phyloP scores from a whole-genome alignment of 1,284 basidiomycete genomes.

The Ceratobasidium theobromae region DNA sequence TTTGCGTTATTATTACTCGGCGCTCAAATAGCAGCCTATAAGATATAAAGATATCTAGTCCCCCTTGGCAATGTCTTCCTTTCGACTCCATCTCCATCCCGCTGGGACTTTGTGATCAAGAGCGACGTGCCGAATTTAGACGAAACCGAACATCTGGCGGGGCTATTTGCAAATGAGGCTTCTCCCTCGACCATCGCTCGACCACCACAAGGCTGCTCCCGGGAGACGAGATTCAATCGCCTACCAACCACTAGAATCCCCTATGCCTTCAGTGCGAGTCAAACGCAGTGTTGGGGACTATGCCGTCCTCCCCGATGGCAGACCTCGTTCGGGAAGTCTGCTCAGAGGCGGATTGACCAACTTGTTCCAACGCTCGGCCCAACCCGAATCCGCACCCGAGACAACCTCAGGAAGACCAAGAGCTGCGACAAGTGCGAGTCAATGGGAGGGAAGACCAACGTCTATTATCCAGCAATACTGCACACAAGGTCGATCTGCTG shows the following conservation, averaged over 20 bases:
- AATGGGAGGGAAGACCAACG: background rate
- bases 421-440: constrained; percentile 23
- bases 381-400: constrained; percentile 1
- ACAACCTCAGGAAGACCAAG: background rate
- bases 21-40: no score
- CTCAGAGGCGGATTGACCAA: constrained; percentile 31
- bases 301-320: constrained; percentile 41
- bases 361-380: constrained; percentile 32
- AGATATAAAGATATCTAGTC: no score
- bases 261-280: constrained; percentile 61
- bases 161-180: background rate
- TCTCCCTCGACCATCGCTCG: background rate
- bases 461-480: constrained; percentile 8
- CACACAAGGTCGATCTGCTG: constrained; percentile 5
- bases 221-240: constrained; percentile 3
- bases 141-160: background rate
- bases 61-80: no score
- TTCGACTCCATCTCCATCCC: background rate
- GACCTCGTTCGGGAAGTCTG: constrained; percentile 44
- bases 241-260: constrained; percentile 15
- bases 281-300: constrained; percentile 31
- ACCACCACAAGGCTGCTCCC: constrained; percentile 1
- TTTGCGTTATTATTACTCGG: no score
- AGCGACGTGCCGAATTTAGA: background rate
- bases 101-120: background rate